A percentile compares a stretch with the other conserved stretches of the same genome.
Conservation (phyloP, 2,329 filamentous ascomycete genomes). For the Sporothrix luriei region DNA sequence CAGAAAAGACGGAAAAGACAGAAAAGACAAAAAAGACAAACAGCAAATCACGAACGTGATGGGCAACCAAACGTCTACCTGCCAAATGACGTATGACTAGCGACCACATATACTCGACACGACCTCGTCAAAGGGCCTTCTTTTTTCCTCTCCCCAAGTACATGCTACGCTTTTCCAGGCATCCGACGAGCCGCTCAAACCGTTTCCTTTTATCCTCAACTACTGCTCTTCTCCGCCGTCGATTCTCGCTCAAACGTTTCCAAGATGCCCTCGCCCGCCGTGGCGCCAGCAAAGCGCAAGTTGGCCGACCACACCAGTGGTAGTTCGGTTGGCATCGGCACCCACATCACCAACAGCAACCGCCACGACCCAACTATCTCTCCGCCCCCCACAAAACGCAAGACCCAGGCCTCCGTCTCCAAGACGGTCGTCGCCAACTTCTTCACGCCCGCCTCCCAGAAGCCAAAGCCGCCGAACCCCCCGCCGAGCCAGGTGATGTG, state of each 20-base stretch:
- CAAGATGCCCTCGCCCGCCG: not conserved
- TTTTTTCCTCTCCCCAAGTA: not conserved
- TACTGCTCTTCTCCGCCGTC: not conserved
- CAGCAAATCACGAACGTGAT: not conserved
- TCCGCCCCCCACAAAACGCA: constrained; percentile 58
- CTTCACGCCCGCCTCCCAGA: constrained; percentile 85
- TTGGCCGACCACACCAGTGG: not conserved
- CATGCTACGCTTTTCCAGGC: not conserved
- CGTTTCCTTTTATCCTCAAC: not conserved
- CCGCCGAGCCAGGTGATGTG: constrained; percentile 66
- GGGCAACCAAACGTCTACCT: not conserved
- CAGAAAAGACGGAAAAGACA: not conserved
- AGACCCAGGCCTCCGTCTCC: constrained; percentile 55
- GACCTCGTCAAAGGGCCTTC: not conserved
- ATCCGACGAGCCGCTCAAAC: not conserved
- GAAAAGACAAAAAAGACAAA: not conserved
- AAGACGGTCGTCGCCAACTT: constrained; percentile 75
- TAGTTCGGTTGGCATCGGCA: not conserved
- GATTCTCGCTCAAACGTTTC: too few species aligned
- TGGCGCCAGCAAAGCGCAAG: constrained; percentile 10
- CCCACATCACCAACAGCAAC: not conserved
- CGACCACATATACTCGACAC: not conserved
- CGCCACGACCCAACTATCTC: constrained; percentile 50
- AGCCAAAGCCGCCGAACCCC: constrained; percentile 66
- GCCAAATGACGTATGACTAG: not conserved